Base-by-base conservation (phyloP, 305 asterid genomes). In the Ruellia speciosa region DNA sequence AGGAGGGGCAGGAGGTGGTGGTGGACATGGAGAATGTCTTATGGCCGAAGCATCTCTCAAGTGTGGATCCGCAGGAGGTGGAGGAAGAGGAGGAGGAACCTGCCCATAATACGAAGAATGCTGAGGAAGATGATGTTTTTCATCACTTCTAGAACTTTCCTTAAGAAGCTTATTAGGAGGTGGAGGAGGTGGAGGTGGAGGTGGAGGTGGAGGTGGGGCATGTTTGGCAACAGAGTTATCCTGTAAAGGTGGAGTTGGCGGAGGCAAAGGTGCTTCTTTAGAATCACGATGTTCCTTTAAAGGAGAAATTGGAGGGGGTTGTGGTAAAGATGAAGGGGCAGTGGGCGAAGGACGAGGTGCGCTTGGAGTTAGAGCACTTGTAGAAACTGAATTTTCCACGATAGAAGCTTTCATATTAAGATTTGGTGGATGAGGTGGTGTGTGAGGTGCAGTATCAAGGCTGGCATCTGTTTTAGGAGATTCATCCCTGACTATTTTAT, bases 351-450 rank as follows among this genome's bases (percentile, higher is more conserved):
- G 16, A 12, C 0, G 16, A 43, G 49, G 16, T 11, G 11, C 14
- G 72, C 71, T 18, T 61, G 79, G 66, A 39, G 69, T 60, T 24
- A 56, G 65, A 63, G 59, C 76, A 66, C 47, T 24, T 57, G 63
- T 59, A 69, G 68, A 39, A 64, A 72, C 56, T 60, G 75, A 50
- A 58, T 35, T 56, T 55, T 60, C 78, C 37, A 54, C 59, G 62
- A 17, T 18, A 62, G 31, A 24, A 24, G 9, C 41, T 7, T 37
- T 37, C 41, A 10, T 1, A 37, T 3, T 3, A 37, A 10, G 41
- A 37, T 24, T 24, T 24, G 31, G 31, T 24, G 31, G 31, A 24
- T 24, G 31, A 24, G 31, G 2, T 24, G 31, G 31, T 24, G 31
- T 1, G 31, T 24, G 31, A 24, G 31, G 67, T 52, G 48, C 49